phyloP scores from a whole-genome alignment of 257 asterid genomes.

The Salvia miltiorrhiza region DNA sequence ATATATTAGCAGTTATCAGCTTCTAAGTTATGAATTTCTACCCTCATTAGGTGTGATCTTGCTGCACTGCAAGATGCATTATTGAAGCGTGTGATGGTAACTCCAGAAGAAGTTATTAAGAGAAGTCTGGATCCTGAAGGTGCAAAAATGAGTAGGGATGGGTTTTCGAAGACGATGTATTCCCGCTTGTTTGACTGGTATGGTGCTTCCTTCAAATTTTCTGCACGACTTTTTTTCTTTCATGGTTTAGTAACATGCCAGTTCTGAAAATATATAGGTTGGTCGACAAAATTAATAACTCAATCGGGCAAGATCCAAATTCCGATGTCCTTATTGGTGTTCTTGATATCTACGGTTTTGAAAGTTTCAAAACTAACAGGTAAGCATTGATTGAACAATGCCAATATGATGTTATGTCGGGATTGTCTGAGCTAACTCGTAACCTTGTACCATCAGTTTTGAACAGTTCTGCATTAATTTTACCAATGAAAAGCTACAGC shows the following conservation, averaged over 20 bases:
- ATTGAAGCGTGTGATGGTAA: conserved; percentile 93
- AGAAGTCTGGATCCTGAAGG: conserved; percentile 96
- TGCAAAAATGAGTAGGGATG: conserved; percentile 86
- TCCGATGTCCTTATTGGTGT: conserved; percentile 87
- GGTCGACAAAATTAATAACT: conserved; percentile 86
- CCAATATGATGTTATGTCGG: conserved; percentile 1
- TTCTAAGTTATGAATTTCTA: conserved; percentile 18
- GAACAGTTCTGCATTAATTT: conserved; percentile 95
- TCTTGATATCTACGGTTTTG: conserved; percentile 97
- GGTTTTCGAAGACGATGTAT: conserved; percentile 82
- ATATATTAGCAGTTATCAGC: conserved; percentile 5
- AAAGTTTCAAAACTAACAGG: conserved; percentile 92
- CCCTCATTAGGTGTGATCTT: conserved; percentile 66
- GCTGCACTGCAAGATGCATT: conserved; percentile 76
- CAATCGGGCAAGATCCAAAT: conserved; percentile 90
- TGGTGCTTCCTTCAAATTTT: conserved; percentile 16
- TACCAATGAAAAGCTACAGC: conserved; percentile 98
- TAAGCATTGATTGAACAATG: conserved; percentile 29
- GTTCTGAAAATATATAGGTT: conserved; percentile 51
- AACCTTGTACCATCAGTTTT: conserved; percentile 49
- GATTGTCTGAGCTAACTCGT: conserved; percentile 20
- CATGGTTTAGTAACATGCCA: conserved; percentile 22
- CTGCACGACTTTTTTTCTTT: neutral
- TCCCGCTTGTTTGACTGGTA: conserved; percentile 98
- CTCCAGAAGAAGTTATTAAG: conserved; percentile 98